A percentile compares a stretch with the other conserved stretches of the same genome.
Evolutionary conservation across 2,329 filamentous ascomycete species (phyloP).

Genomic region (Penicillium fuscoglaucum): DNA sequence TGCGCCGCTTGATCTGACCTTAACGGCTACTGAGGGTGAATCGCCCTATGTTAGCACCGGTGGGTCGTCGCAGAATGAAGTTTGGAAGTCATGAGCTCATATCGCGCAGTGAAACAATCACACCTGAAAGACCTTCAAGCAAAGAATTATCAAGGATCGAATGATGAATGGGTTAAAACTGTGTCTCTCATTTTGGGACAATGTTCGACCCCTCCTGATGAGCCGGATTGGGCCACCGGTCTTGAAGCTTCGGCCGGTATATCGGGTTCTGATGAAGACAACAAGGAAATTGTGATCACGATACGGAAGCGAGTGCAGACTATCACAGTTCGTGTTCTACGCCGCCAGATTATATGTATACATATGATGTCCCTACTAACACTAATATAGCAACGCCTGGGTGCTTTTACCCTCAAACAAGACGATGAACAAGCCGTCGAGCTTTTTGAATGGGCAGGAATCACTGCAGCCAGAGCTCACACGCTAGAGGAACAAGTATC

Average conservation of each 20-base stretch:
- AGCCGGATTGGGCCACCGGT: constrained; percentile 24
- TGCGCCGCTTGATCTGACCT: constrained; percentile 52
- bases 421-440: constrained; percentile 57
- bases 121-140: constrained; percentile 40
- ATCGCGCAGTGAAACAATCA: constrained; percentile 38
- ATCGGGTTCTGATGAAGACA: constrained; percentile 24
- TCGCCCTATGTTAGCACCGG: constrained; percentile 52
- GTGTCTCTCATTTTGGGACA: constrained; percentile 40
- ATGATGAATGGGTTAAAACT: constrained; percentile 45
- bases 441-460: constrained; percentile 58
- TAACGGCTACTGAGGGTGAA: constrained; percentile 61
- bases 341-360: not conserved
- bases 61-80: constrained; percentile 26
- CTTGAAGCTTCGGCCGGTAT: constrained; percentile 38
- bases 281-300: constrained; percentile 41
- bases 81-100: constrained; percentile 15
- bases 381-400: constrained; percentile 51
- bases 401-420: constrained; percentile 53
- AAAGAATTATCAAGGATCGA: constrained; percentile 46
- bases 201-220: constrained; percentile 16
- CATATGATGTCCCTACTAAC: constrained; percentile 18
- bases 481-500: constrained; percentile 45
- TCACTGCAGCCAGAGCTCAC: constrained; percentile 48
- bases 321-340: constrained; percentile 47
- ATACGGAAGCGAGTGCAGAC: constrained; percentile 48